A percentile compares a stretch with the other conserved stretches of the same genome.
Evolutionary conservation across 192 early-diverging fungal species (phyloP).

Genomic region (Oehlia diaphana): DNA sequence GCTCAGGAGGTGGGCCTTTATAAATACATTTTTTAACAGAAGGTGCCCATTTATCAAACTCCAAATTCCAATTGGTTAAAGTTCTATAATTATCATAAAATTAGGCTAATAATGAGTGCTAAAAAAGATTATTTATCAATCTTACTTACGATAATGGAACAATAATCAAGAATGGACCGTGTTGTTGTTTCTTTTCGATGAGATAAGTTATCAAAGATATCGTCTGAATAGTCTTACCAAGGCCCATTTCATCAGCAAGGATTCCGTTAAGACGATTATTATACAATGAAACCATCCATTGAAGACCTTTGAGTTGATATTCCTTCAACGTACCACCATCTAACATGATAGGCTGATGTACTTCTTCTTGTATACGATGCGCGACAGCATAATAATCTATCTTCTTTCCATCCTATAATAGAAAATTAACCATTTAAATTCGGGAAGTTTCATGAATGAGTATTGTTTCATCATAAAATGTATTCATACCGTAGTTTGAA

Average conservation of each 20-base stretch:
- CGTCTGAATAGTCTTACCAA: conserved; percentile 91
- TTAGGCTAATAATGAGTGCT: not conserved
- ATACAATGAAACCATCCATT: conserved; percentile 99
- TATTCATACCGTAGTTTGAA: conserved; percentile 25
- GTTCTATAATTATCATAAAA: conserved; percentile 47
- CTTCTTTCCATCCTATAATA: conserved; percentile 44
- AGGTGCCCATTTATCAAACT: conserved; percentile 99
- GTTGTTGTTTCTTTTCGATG: conserved; percentile 91
- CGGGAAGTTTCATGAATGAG: not conserved
- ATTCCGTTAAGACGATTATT: conserved; percentile 99
- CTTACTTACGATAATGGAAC: conserved; percentile 82
- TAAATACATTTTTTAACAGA: conserved; percentile 83
- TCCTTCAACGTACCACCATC: conserved; percentile 93
- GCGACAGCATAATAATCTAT: conserved; percentile 86
- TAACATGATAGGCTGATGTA: conserved; percentile 82
- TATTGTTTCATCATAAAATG: not conserved
- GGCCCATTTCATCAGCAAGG: conserved; percentile 94
- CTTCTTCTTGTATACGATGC: conserved; percentile 81
- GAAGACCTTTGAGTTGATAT: conserved; percentile 93
- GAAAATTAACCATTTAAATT: not conserved
- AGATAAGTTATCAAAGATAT: conserved; percentile 96
- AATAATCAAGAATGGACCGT: conserved; percentile 92
- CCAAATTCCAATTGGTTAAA: conserved; percentile 93
- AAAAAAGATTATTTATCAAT: not conserved
- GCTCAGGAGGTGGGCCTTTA: conserved; percentile 81